Percentiles rank a stretch among this genome's conserved stretches.
phyloP scores from a whole-genome alignment of 1,139 yeast species.

The Hyphopichia buzzinii region DNA sequence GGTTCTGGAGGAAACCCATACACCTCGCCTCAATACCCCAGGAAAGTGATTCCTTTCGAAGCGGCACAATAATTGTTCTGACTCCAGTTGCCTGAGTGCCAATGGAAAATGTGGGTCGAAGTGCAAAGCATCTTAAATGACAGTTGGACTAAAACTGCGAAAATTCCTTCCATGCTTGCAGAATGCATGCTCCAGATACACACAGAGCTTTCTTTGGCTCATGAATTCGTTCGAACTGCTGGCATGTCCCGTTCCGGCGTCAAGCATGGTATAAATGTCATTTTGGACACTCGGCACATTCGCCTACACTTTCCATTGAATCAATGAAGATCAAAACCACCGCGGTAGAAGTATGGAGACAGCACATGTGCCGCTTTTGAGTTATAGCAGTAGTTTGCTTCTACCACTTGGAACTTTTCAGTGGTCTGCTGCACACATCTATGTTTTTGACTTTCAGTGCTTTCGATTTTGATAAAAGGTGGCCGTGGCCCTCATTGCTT shows the following conservation, averaged over 20 bases:
- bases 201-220: not conserved
- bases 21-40: too few relatives aligned
- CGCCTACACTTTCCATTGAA: not conserved
- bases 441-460: constrained; percentile 8
- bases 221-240: not conserved
- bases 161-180: not conserved
- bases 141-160: too few relatives aligned
- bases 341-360: not conserved
- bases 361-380: too few relatives aligned
- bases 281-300: not conserved
- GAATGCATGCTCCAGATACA: not conserved
- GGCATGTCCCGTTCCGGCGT: constrained; percentile 2
- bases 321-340: not conserved
- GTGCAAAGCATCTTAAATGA: too few relatives aligned
- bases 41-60: too few relatives aligned
- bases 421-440: constrained; percentile 1
- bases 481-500: too few relatives aligned
- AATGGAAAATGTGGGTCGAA: too few relatives aligned
- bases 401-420: not conserved
- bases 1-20: too few relatives aligned
- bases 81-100: too few relatives aligned
- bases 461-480: constrained; percentile 7
- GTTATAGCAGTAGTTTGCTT: not conserved
- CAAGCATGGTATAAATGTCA: not conserved
- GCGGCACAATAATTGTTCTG: too few relatives aligned